These are phyloP conservation scores for Pleodorina starrii DNA, from an alignment of 139 green algal species.

Conservation along the genomic window DNA sequence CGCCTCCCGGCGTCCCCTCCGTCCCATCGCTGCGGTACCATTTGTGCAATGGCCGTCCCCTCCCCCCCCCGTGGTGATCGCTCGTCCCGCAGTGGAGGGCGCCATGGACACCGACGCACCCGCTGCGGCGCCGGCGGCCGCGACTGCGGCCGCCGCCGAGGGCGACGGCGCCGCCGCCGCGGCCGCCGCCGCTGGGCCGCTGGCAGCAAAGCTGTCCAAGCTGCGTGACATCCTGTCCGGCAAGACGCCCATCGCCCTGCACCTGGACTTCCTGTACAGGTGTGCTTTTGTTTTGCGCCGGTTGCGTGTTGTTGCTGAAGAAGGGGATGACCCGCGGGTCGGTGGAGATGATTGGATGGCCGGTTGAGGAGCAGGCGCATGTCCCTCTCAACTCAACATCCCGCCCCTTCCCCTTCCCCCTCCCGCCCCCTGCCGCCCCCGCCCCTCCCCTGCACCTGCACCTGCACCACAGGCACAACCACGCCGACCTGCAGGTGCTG, in stretches of 20 bases:
- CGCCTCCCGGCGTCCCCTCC: no score
- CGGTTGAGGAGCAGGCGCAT: no score
- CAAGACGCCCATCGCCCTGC: slow-evolving; percentile 87
- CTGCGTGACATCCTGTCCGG: slow-evolving; percentile 89
- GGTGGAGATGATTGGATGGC: no score
- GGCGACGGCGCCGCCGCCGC: slow-evolving; percentile 25
- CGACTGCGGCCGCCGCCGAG: slow-evolving; percentile 35
- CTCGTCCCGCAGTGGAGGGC: no score
- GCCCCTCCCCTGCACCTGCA: not conserved
- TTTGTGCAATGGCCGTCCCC: not conserved
- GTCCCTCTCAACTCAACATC: no score
- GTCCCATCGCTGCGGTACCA: no score
- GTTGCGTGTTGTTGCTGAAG: not conserved
- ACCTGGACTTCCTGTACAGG: slow-evolving; percentile 96
- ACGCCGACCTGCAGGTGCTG: slow-evolving; percentile 89
- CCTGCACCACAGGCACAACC: slow-evolving; percentile 68
- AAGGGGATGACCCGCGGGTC: not conserved
- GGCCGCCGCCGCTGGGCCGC: slow-evolving; percentile 6
- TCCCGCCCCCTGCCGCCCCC: not conserved
- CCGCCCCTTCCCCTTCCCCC: not conserved
- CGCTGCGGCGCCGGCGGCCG: slow-evolving; percentile 9
- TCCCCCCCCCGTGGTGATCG: no score
- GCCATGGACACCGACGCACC: slow-evolving; percentile 59
- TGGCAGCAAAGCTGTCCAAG: slow-evolving; percentile 57
- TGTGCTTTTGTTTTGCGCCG: no score